A percentile compares a stretch with the other conserved stretches of the same genome.
Conservation (phyloP, 805 yeast genomes). For the Metschnikowia cubensis region DNA sequence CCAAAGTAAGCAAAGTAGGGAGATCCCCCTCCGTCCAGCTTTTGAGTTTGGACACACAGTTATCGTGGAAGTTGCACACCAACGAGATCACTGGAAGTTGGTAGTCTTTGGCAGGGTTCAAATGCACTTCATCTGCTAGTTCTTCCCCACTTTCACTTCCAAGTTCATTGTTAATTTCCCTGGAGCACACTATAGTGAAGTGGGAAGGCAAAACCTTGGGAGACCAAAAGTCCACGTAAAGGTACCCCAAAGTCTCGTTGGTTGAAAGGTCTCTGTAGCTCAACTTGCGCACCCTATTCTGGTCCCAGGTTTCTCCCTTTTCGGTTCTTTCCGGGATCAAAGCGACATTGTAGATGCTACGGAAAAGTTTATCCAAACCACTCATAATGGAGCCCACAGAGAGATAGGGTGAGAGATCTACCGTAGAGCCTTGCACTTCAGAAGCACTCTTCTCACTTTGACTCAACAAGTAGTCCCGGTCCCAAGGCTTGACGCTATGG, state of each 20-base stretch:
- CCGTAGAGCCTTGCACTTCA: slow-evolving; percentile 26
- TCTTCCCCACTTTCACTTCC: slow-evolving; percentile 27
- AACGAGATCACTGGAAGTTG: slow-evolving; percentile 90
- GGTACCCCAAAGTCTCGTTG: slow-evolving; percentile 62
- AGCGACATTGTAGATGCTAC: slow-evolving; percentile 69
- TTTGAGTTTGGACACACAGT: slow-evolving; percentile 17
- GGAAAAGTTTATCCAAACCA: slow-evolving; percentile 72
- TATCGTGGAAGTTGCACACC: slow-evolving; percentile 68
- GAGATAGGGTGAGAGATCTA: slow-evolving; percentile 64
- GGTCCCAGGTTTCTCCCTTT: slow-evolving; percentile 82
- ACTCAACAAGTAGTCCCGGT: slow-evolving; percentile 61
- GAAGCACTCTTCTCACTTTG: slow-evolving; percentile 11
- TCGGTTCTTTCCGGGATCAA: slow-evolving; percentile 61
- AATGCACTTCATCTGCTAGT: slow-evolving; percentile 27
- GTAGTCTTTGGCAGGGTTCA: slow-evolving; percentile 46
- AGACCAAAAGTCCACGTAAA: slow-evolving; percentile 85
- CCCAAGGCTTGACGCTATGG: slow-evolving; percentile 77
- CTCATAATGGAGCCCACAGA: slow-evolving; percentile 83
- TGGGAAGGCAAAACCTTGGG: slow-evolving; percentile 86
- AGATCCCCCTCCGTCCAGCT: slow-evolving; percentile 22
- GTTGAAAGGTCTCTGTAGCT: slow-evolving; percentile 61
- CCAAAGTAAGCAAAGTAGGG: slow-evolving; percentile 59
- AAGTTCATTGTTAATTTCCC: slow-evolving; percentile 53
- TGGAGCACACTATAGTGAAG: slow-evolving; percentile 92
- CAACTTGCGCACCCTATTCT: slow-evolving; percentile 72